phyloP scores from a whole-genome alignment of 257 asterid species.

The Echium plantagineum region DNA sequence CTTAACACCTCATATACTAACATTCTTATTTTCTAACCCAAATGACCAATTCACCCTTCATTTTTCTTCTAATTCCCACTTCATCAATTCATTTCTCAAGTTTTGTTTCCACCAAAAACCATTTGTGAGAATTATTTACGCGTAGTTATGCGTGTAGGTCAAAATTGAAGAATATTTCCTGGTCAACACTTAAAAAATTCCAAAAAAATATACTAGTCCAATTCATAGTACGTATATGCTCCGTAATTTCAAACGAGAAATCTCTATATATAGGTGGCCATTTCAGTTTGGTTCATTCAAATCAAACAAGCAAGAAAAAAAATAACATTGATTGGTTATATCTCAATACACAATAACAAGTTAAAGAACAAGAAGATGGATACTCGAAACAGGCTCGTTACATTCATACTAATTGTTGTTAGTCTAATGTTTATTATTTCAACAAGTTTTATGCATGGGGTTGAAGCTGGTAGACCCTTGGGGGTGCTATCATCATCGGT shows the following conservation, averaged over 20 bases:
- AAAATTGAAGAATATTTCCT: constrained; percentile 2
- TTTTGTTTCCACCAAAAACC: too few species aligned
- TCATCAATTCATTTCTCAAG: too few species aligned
- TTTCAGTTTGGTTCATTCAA: background rate
- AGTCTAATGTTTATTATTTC: constrained; percentile 2
- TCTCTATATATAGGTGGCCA: constrained; percentile 14
- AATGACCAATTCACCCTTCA: too few species aligned
- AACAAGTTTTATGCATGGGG: constrained; percentile 8
- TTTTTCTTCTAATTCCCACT: too few species aligned
- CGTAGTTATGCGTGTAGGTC: background rate
- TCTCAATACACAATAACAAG: background rate
- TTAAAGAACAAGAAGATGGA: constrained; percentile 17
- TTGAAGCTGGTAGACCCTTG: constrained; percentile 24
- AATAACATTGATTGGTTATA: background rate
- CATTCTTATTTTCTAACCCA: too few species aligned
- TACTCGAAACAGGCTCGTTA: constrained; percentile 4
- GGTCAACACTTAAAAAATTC: background rate
- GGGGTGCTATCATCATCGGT: constrained; percentile 10
- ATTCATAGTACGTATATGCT: constrained; percentile 11
- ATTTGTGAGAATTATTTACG: too few species aligned
- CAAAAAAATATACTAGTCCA: background rate
- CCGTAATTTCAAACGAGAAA: background rate
- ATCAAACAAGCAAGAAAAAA: too few species aligned
- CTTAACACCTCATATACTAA: too few species aligned
- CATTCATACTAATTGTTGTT: constrained; percentile 11